Base-by-base conservation (phyloP, 1,139 yeast species). In the Candida labiduridarum region DNA sequence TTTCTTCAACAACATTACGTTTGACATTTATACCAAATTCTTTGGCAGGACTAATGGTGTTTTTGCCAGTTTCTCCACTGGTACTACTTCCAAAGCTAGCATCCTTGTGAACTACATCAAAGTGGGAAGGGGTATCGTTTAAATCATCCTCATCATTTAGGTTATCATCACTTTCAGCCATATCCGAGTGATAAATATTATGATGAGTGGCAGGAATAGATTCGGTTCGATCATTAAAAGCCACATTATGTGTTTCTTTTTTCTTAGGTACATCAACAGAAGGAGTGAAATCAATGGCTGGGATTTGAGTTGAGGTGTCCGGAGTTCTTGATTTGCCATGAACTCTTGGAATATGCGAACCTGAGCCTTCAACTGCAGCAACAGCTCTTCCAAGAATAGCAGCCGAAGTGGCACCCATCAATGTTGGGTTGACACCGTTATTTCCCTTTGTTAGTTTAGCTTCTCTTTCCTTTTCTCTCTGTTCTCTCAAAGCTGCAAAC, bases 401-500 rank as follows among this genome's bases (percentile, higher is more conserved):
- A 16, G 33, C n/a, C 18, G 44, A 41, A 10, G 22, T 25, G 12
- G 33, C 41, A 1, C 31, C 41, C 22, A 33, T 25, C 14, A 34
- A 44, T 27, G 41, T 9, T 25, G 25, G 10, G 10, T 35, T 33
- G 15, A 12, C 15, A 36, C 27, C 11, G 11, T 27, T 15, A 22
- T 29, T 45, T 25, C 7, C 36, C 9, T 27, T 41, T 33, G 38
- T 29, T 40, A 12, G 22, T 6, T 40, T 31, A 15, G 44, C 22
- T n/a, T 47, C 47, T 11, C 31, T 44, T 35, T 40, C 45, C 27
- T 38, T 44, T 22, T 50, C 48, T 29, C 41, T 44, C 27, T 40
- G 45, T 25, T 47, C 50, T 27, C 52, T 44, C 29, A 49, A 33
- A 10, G 45, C 39, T n/a, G 48, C 34, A 36, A 49, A 49, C 16